These are phyloP conservation scores for Xylaria acuta DNA, from an alignment of 495 filamentous ascomycete species.

Conservation along the genomic window DNA sequence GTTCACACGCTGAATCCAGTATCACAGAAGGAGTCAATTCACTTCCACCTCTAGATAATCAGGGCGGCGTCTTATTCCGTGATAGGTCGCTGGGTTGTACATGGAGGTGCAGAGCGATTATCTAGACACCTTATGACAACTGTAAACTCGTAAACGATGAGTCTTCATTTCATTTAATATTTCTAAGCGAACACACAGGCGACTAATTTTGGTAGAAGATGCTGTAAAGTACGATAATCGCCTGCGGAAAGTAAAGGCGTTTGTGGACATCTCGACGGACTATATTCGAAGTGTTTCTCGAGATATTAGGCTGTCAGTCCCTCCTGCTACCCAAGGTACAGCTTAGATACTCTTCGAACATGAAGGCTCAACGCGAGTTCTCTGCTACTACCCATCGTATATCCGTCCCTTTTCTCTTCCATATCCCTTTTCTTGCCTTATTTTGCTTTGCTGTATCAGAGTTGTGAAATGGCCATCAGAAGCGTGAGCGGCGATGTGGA, in stretches of 20 bases:
- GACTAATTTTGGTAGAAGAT: too few relatives aligned
- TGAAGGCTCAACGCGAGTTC: neutral
- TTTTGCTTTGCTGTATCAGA: neutral
- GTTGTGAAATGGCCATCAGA: neutral
- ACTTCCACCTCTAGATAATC: neutral
- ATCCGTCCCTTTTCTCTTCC: neutral
- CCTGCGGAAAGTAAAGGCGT: too few relatives aligned
- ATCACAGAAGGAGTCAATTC: too few relatives aligned
- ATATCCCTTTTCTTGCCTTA: neutral
- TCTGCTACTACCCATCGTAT: neutral
- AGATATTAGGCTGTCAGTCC: neutral
- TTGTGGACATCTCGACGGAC: too few relatives aligned
- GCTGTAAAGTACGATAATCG: too few relatives aligned
- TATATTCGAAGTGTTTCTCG: too few relatives aligned
- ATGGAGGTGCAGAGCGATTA: neutral
- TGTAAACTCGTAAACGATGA: neutral
- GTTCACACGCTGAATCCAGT: too few relatives aligned
- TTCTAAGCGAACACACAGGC: neutral
- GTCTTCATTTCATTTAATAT: neutral
- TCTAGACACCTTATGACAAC: neutral
- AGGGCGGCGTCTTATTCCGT: neutral
- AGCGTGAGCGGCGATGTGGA: neutral
- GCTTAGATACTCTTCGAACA: neutral
- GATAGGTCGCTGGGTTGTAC: neutral
- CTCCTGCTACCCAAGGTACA: neutral